A percentile compares a stretch with the other conserved stretches of the same genome.
Evolutionary conservation across 1,139 yeast species (phyloP).

Genomic region (Suhomyces chickasaworum): DNA sequence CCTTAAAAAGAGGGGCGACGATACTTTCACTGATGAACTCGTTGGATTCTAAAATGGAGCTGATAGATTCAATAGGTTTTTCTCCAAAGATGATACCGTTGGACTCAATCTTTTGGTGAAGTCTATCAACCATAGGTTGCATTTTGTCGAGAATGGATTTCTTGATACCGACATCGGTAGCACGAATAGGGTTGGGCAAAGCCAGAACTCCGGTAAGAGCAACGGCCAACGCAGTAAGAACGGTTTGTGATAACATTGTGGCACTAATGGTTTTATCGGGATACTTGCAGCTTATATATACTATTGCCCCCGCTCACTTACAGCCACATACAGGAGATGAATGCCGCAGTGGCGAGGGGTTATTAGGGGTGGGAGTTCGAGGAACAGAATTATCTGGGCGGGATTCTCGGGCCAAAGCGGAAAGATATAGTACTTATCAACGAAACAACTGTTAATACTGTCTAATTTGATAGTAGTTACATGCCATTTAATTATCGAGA

Average conservation of each 20-base stretch:
- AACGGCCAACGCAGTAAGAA: conserved; percentile 14
- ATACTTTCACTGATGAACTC: neutral
- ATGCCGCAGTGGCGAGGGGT: neutral
- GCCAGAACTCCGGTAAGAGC: neutral
- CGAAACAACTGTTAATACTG: no score
- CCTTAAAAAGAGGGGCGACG: conserved; percentile 10
- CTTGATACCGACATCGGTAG: neutral
- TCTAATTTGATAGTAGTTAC: no score
- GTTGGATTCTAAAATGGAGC: neutral
- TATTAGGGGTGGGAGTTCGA: neutral
- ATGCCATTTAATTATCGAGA: no score
- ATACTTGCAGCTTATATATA: neutral
- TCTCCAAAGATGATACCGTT: neutral
- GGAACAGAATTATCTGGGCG: neutral
- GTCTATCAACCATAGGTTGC: neutral
- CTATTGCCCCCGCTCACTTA: no score
- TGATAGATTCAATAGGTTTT: neutral
- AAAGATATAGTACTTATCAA: no score
- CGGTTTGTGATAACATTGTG: conserved; percentile 9
- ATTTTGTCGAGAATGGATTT: neutral
- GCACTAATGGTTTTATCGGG: neutral
- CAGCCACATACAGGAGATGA: neutral
- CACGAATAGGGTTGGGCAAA: neutral
- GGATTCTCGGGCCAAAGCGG: neutral
- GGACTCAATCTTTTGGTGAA: neutral